Base-by-base conservation (phyloP, 768 basidiomycete species). In the Suillus lakei region DNA sequence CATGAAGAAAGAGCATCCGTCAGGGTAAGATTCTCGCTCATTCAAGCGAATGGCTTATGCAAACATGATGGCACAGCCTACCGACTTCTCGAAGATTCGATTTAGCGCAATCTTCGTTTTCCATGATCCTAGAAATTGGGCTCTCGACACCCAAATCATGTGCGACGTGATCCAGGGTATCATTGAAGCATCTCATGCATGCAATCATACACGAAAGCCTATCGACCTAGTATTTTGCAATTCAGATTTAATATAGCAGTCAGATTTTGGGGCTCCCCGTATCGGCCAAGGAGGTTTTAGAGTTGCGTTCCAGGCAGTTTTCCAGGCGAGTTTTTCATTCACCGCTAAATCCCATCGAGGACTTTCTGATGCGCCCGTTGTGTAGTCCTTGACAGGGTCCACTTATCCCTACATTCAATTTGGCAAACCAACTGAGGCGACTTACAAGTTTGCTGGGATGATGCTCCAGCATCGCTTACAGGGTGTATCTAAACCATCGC, bases 271-370 rank as follows among this genome's bases (percentile, higher is more conserved):
- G 21, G 81, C 85, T 41, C 87, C 93, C 8, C 82, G 98, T 58
- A 82, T 96, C 38, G 98, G 97, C 1, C 95, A 97, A 79, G 98
- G 98, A 21, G 95, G 90, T 1, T 96, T 98, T 78, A 88, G 88
- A 71, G 83, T 85, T 67, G 90, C 92, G 18, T 91, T 97, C 66
- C 91, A 95, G 71, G 88, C 89, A 8, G 90, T 89, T 54, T 87
- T 82, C 74, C 86, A 85, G 81, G 88, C 84, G 63, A 63, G 16
- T 46, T 30, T 38, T 36, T 64, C 26, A 36, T 34, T 41, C 30
- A 9, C 58, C 61, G 50, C 54, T 23, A 64, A 55, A 44, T 51
- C 53, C 61, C 51, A 53, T 36, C 41, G 50, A 65, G 55, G 53
- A 65, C 66, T 36, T 66, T 63, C 55, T 41, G 28, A 66, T 56